These are phyloP conservation scores for Nepenthes alata DNA, from an alignment of 179 eudicot genomes.

Conservation along the genomic window DNA sequence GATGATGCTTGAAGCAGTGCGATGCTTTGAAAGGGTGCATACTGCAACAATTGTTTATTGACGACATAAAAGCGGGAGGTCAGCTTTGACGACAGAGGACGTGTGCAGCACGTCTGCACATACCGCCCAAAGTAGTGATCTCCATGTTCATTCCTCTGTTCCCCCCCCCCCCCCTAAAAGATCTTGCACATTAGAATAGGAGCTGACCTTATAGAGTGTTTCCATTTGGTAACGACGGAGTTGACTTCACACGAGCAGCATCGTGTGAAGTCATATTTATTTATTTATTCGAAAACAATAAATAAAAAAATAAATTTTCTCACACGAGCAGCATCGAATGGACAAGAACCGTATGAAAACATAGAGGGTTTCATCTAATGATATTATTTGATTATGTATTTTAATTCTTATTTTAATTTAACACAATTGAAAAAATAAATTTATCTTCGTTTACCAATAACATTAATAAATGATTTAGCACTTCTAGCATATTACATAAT, in stretches of 20 bases:
- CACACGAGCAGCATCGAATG: too few species aligned
- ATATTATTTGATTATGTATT: too few species aligned
- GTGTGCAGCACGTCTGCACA: constrained; percentile 20
- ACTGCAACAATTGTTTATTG: not conserved
- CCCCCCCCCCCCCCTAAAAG: too few species aligned
- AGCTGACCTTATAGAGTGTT: too few species aligned
- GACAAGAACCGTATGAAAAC: too few species aligned
- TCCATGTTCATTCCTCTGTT: constrained; percentile 16
- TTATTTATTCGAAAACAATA: not conserved
- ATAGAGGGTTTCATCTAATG: too few species aligned
- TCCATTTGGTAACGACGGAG: too few species aligned
- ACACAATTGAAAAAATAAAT: not conserved
- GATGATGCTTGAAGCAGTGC: not conserved
- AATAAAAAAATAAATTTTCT: too few species aligned
- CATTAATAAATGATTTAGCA: not conserved
- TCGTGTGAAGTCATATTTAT: too few species aligned
- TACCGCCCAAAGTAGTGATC: constrained; percentile 12
- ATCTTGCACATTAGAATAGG: too few species aligned
- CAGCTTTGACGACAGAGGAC: not conserved
- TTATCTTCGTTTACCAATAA: constrained; percentile 2
- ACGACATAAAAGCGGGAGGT: not conserved
- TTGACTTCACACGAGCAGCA: too few species aligned
- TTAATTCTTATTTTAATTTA: not conserved
- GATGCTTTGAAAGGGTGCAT: not conserved
- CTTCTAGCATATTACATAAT: not conserved